Base-by-base conservation (phyloP, 352 stramenopile genomes). In the Pythium insidiosum region DNA sequence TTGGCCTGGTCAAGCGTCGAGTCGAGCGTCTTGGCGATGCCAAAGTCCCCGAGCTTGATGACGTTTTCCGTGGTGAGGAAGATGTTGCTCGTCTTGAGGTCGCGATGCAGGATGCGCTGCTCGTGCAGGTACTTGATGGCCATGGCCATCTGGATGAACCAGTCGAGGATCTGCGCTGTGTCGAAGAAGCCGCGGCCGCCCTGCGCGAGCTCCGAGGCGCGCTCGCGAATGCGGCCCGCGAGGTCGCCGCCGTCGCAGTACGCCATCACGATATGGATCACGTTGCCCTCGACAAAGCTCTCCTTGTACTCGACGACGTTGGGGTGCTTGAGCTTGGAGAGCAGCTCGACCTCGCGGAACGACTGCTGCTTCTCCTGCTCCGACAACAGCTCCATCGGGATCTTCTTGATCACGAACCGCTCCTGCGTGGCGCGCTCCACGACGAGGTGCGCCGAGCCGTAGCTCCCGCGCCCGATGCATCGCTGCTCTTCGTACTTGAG, bases 231-330 rank as follows among this genome's bases (percentile, higher is more conserved):
- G 31, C 69, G 67, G 4, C 52, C 67, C 0, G 78, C 66, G 39
- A 91, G 58, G 55, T 96, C 85, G 6, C 87, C 87, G 18, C 90
- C 88, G 60, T 98, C 93, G 53, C 89, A 97, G 53, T 97, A 98
- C 21, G 87, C 84, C 93, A 98, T 98, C 42, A 95, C 84, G 50
- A 98, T 97, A 56, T 94, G 94, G 44, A 98, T 70, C 16, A 89
- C 68, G 38, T 86, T 73, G 38, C 71, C 57, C 33, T 68, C 46
- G 9, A 77, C 75, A 54, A 97, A 95, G 56, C 65, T 95, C 42
- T 97, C 93, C 45, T 85, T 94, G 66, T 97, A 98, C 43, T 92
- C 83, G 42, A 98, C 90, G 53, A 98, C 96, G 49, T 96, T 97
- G 12, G 92, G 90, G 50, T 97, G 88, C 34, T 83, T 76, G 41